These are phyloP conservation scores for Penicillium lividum DNA, from an alignment of 495 filamentous ascomycete species.

Conservation along the genomic window DNA sequence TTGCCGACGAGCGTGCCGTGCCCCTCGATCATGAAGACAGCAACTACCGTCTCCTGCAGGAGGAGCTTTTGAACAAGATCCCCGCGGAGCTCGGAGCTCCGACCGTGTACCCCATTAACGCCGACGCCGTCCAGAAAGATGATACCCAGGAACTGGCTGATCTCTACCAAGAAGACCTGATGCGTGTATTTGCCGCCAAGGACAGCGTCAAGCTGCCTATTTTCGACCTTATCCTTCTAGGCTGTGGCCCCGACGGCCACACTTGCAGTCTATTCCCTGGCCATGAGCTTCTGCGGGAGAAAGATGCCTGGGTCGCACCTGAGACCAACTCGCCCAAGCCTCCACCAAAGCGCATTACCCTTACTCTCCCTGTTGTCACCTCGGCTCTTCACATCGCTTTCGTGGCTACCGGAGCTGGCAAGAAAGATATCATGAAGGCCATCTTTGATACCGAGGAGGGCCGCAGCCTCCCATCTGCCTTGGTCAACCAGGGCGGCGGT, in stretches of 20 bases:
- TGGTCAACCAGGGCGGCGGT: slow-evolving; percentile 80
- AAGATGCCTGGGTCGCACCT: slow-evolving; percentile 86
- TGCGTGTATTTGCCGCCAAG: slow-evolving; percentile 76
- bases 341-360: slow-evolving; percentile 83
- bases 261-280: slow-evolving; percentile 95
- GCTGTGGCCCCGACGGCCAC: slow-evolving; percentile 93
- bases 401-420: slow-evolving; percentile 82
- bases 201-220: slow-evolving; percentile 88
- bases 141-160: slow-evolving; percentile 92
- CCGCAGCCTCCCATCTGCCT: slow-evolving; percentile 71
- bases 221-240: slow-evolving; percentile 90
- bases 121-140: slow-evolving; percentile 68
- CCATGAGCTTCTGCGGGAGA: slow-evolving; percentile 83
- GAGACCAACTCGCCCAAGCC: slow-evolving; percentile 95
- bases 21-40: slow-evolving; percentile 89
- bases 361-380: slow-evolving; percentile 85
- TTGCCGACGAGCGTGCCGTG: slow-evolving; percentile 94
- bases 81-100: slow-evolving; percentile 65
- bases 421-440: slow-evolving; percentile 87
- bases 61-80: slow-evolving; percentile 84
- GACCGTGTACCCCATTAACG: slow-evolving; percentile 75
- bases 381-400: slow-evolving; percentile 85
- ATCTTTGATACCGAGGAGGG: slow-evolving; percentile 85
- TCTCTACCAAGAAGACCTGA: slow-evolving; percentile 86
- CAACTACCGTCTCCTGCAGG: slow-evolving; percentile 87